phyloP scores from a whole-genome alignment of 1,284 basidiomycete species.

The Cutaneotrichosporon sp. region DNA sequence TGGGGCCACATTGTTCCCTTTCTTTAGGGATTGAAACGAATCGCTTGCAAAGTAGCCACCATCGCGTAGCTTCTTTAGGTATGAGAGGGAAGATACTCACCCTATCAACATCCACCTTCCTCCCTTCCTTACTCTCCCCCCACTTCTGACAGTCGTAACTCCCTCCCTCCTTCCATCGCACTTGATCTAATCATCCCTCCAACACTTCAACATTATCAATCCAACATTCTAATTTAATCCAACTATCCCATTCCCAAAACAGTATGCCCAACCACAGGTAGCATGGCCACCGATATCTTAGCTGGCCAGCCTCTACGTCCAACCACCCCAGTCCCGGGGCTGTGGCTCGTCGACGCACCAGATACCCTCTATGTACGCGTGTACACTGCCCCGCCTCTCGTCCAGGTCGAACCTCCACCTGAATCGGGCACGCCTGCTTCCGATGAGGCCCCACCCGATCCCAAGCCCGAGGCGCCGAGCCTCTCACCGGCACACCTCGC shows the following conservation, averaged over 20 bases:
- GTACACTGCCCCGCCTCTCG: conserved; percentile 8
- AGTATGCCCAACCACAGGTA: conserved; percentile 1
- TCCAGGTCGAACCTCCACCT: background rate
- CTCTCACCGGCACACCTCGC: conserved; percentile 10
- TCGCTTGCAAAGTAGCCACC: background rate
- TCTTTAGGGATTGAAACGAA: no score
- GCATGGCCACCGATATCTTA: conserved; percentile 20
- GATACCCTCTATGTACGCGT: conserved; percentile 26
- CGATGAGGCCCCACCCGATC: background rate
- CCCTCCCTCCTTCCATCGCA: background rate
- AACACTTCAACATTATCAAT: background rate
- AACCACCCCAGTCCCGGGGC: conserved; percentile 29
- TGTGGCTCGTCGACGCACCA: conserved; percentile 37
- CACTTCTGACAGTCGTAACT: background rate
- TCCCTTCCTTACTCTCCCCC: background rate
- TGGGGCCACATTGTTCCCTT: background rate
- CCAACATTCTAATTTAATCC: background rate
- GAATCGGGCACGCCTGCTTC: background rate
- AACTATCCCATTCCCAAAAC: background rate
- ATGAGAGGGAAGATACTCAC: background rate
- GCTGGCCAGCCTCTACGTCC: conserved; percentile 24
- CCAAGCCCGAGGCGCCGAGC: background rate
- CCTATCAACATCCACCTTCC: background rate
- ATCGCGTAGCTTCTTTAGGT: no score
- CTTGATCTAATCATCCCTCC: background rate